Conservation (phyloP, 352 stramenopile genomes). For the Pythium monospermum region DNA sequence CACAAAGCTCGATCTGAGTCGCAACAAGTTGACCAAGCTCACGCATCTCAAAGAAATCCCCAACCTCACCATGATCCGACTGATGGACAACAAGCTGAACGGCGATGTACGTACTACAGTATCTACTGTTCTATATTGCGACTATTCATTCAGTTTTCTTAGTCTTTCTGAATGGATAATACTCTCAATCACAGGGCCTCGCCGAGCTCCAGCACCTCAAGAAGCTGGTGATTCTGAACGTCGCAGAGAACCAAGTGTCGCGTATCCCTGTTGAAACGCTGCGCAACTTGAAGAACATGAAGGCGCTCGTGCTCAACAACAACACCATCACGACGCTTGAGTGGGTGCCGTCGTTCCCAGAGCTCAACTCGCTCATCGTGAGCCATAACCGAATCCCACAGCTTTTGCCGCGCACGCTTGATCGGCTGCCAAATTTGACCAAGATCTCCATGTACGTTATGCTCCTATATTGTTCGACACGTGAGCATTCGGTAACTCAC, state of each 20-base stretch:
- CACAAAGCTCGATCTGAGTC: slow-evolving; percentile 79
- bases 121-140: background rate
- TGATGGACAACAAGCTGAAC: slow-evolving; percentile 74
- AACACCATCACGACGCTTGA: slow-evolving; percentile 81
- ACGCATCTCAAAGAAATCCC: slow-evolving; percentile 55
- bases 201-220: slow-evolving; percentile 67
- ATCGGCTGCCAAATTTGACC: slow-evolving; percentile 63
- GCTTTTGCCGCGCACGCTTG: slow-evolving; percentile 52
- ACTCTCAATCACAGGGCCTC: slow-evolving; percentile 27
- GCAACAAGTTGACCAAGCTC: slow-evolving; percentile 84
- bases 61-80: slow-evolving; percentile 71
- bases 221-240: slow-evolving; percentile 79
- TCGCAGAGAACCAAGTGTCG: slow-evolving; percentile 66
- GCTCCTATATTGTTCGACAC: too few species aligned
- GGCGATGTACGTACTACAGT: slow-evolving; percentile 32
- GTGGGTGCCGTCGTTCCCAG: slow-evolving; percentile 70
- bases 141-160: too few species aligned
- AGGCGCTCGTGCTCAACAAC: slow-evolving; percentile 82
- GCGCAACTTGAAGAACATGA: slow-evolving; percentile 60
- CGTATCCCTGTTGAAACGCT: slow-evolving; percentile 68
- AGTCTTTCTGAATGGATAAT: too few species aligned
- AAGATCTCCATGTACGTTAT: slow-evolving; percentile 81
- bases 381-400: slow-evolving; percentile 79
- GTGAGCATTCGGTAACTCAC: too few species aligned
- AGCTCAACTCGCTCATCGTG: slow-evolving; percentile 83